phyloP scores from a whole-genome alignment of 352 stramenopile species.

The Globisporangium carolinianum region DNA sequence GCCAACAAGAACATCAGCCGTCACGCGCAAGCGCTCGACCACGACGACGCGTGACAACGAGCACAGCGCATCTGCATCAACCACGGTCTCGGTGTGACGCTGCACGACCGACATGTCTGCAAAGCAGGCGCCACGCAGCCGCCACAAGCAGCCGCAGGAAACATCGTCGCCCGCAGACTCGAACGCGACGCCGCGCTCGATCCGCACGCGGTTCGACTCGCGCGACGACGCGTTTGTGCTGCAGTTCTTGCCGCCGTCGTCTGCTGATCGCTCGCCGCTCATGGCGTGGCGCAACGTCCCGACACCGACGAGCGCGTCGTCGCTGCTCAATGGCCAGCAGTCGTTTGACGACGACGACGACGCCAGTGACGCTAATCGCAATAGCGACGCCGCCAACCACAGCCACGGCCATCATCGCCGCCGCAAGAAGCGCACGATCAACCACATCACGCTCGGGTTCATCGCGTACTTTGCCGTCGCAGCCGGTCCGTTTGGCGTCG shows the following conservation, averaged over 20 bases:
- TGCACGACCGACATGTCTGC: too few relatives aligned
- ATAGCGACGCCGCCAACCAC: conserved; percentile 5
- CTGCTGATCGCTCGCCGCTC: conserved; percentile 62
- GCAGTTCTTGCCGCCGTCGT: conserved; percentile 69
- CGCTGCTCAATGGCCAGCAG: conserved; percentile 38
- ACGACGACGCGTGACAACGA: too few relatives aligned
- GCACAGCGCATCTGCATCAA: too few relatives aligned
- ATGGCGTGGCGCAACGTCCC: conserved; percentile 71
- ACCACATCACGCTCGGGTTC: conserved; percentile 75
- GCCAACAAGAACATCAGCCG: too few relatives aligned
- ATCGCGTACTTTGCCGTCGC: conserved; percentile 83
- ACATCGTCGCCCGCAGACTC: not conserved
- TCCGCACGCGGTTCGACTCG: conserved; percentile 66
- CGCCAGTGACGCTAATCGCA: conserved; percentile 14
- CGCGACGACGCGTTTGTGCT: conserved; percentile 37
- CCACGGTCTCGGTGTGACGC: too few relatives aligned
- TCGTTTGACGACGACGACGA: conserved; percentile 30
- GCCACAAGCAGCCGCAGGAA: not conserved
- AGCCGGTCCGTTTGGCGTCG: conserved; percentile 69
- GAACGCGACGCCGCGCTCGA: conserved; percentile 12
- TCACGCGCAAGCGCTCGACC: too few relatives aligned
- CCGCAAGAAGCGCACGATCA: conserved; percentile 60
- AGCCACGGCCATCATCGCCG: conserved; percentile 14
- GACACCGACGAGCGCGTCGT: conserved; percentile 26
- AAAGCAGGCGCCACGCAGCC: not conserved